A percentile compares a stretch with the other conserved stretches of the same genome.
These are phyloP conservation scores for Omphalea diandra DNA, from an alignment of 441 rosid species.

Conservation along the genomic window DNA sequence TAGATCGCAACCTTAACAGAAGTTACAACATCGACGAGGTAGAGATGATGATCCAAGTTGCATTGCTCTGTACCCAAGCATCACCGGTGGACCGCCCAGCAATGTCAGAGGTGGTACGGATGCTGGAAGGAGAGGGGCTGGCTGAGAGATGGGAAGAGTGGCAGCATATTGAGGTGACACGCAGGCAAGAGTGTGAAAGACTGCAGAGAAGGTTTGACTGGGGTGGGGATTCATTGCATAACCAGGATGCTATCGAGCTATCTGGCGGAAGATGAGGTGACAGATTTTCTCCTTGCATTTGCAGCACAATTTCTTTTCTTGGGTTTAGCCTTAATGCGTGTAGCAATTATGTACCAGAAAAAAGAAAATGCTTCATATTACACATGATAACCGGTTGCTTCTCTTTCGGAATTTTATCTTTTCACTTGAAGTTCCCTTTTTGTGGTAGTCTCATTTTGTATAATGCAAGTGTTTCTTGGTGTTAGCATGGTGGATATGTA, in stretches of 20 bases:
- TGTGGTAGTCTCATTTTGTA: background rate
- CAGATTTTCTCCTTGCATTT: background rate
- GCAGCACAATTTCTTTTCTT: slow-evolving; percentile 10
- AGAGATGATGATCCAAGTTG: slow-evolving; percentile 90
- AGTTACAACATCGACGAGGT: slow-evolving; percentile 60
- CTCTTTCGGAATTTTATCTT: background rate
- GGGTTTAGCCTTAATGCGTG: slow-evolving; percentile 10
- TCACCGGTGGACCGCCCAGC: slow-evolving; percentile 83
- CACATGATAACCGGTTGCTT: background rate
- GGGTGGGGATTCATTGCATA: slow-evolving; percentile 77
- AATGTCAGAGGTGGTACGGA: slow-evolving; percentile 92
- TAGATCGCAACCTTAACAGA: slow-evolving; percentile 58
- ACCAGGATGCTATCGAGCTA: slow-evolving; percentile 81
- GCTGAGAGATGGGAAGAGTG: slow-evolving; percentile 99
- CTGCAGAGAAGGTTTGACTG: slow-evolving; percentile 80
- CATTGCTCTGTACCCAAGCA: slow-evolving; percentile 81
- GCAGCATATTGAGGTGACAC: slow-evolving; percentile 80
- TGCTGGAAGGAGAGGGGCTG: slow-evolving; percentile 96
- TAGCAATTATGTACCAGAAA: background rate
- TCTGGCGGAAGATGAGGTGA: slow-evolving; percentile 83
- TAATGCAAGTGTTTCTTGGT: background rate
- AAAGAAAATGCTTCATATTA: background rate
- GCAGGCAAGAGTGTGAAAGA: slow-evolving; percentile 82
- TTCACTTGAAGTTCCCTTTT: background rate
- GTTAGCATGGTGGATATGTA: background rate